Conservation (phyloP, 768 basidiomycete species). For the Termitomyces sp. region DNA sequence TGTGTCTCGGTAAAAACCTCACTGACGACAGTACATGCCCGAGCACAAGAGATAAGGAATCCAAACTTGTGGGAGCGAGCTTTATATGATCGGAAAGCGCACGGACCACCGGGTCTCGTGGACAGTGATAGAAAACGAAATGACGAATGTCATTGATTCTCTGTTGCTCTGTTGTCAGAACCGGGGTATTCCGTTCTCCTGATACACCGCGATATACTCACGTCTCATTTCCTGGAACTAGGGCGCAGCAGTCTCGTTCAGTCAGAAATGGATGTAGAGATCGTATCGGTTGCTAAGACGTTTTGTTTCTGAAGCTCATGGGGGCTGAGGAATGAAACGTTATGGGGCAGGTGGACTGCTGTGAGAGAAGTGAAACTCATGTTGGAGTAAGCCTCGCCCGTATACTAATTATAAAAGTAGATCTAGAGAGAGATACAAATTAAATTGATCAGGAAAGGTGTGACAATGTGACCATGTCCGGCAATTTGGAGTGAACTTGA, state of each 20-base stretch:
- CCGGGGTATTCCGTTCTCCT: not conserved
- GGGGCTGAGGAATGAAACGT: not conserved
- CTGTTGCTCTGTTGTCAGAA: not conserved
- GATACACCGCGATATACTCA: not conserved
- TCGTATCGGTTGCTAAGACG: constrained; percentile 2
- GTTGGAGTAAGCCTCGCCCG: too few species aligned
- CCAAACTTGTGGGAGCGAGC: not conserved
- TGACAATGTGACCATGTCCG: constrained; percentile 9
- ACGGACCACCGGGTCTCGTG: constrained; percentile 40
- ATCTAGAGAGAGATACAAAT: not conserved
- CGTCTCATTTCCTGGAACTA: not conserved
- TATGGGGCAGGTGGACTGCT: not conserved
- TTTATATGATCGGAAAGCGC: constrained; percentile 41
- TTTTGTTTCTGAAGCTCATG: not conserved
- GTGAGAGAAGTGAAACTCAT: not conserved
- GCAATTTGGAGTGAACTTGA: not conserved
- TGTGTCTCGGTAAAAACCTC: constrained; percentile 95
- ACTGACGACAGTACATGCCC: constrained; percentile 94
- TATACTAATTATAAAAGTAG: too few species aligned
- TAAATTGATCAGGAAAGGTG: not conserved
- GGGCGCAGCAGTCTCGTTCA: too few species aligned
- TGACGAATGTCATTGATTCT: not conserved
- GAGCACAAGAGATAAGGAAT: constrained; percentile 81
- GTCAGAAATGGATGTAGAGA: too few species aligned
- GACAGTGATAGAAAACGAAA: not conserved